Base-by-base conservation (phyloP, 305 asterid genomes). In the Caryopteris hybrid region DNA sequence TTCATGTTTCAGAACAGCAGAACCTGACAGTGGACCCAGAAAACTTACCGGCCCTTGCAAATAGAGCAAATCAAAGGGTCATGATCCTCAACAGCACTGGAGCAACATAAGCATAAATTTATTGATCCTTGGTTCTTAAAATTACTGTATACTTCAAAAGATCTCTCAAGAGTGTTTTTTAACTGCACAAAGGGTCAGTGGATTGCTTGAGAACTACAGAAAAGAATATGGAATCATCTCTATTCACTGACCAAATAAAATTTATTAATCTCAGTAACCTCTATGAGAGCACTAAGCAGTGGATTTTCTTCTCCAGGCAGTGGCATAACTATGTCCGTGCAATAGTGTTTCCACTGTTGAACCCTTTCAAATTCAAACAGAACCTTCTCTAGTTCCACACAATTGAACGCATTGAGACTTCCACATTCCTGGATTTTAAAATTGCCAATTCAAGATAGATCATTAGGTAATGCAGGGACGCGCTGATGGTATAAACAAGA, bases 331-430 rank as follows among this genome's bases (percentile, higher is more conserved):
- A 83, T 75, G 73, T 79, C 86, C 63, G 56, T 71, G 75, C 94
- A 88, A 8, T 48, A 58, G 76, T 66, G 74, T 71, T 81, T 84
- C 97, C 99, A 93, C 68, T 80, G 80, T 57, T 79, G 82, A 81
- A 67, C 77, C 78, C 81, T 88, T 62, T 73, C 85, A 68, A 80
- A 78, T 78, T 93, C 97, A 68, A 76, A 64, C 56, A 76, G 74
- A 70, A 93, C 88, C 83, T 72, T 80, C 73, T 86, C 85, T 58
- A 85, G 76, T 78, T 93, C 99, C 71, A 73, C 76, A 81, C 99
- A 88, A 63, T 75, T 80, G 78, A 83, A 93, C 64, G 96, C 96
- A 45, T 77, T 77, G 21, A 59, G 73, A 74, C 78, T 74, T 76
- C 95, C 99, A 76, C 59, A 64, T 69, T 87, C 97, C 99, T 93